These are phyloP conservation scores for Trifolium repens DNA, from an alignment of 306 rosid genomes.

Conservation along the genomic window DNA sequence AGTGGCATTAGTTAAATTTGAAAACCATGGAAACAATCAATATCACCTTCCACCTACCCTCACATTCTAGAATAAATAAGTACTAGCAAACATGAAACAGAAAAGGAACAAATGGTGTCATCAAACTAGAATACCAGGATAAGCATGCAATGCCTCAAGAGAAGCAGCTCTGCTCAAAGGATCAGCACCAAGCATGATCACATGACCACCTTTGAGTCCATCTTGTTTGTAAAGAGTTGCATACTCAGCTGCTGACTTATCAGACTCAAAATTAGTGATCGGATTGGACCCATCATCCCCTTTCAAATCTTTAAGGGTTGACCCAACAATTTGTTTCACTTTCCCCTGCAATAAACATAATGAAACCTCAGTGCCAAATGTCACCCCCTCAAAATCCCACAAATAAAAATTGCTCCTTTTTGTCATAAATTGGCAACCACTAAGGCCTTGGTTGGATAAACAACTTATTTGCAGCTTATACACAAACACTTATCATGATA, in stretches of 20 bases:
- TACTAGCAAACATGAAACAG: not conserved
- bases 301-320: constrained; percentile 78
- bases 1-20: not conserved
- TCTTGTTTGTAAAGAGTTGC: constrained; percentile 76
- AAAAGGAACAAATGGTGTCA: not conserved
- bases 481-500: too few species aligned
- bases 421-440: not conserved
- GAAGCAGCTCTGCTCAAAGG: constrained; percentile 84
- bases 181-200: constrained; percentile 92
- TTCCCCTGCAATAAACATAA: constrained; percentile 66
- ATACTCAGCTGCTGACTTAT: constrained; percentile 82
- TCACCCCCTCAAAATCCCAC: not conserved
- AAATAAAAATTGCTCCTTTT: constrained; percentile 10
- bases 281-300: constrained; percentile 62
- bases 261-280: constrained; percentile 88
- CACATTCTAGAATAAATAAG: not conserved
- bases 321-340: constrained; percentile 95
- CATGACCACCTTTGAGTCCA: constrained; percentile 86
- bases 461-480: too few species aligned
- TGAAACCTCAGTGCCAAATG: not conserved
- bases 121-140: constrained; percentile 64
- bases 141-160: constrained; percentile 79
- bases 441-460: too few species aligned
- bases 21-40: constrained; percentile 3
- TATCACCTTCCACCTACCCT: not conserved